Conservation (phyloP, 1,284 basidiomycete genomes). For the Tilletia horrida region DNA sequence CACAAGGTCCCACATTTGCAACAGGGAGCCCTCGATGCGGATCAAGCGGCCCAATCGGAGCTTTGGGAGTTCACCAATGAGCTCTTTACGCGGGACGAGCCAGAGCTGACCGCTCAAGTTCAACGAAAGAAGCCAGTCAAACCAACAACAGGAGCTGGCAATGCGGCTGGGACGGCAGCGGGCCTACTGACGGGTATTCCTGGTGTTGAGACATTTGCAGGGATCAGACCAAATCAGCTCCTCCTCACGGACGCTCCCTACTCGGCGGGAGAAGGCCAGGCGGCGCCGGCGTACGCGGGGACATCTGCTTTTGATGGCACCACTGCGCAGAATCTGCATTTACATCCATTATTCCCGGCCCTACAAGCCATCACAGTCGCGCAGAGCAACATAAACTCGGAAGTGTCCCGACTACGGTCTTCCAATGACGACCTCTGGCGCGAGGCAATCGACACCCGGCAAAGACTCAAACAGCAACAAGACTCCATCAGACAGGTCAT, state of each 20-base stretch:
- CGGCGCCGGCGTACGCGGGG: constrained; percentile 41
- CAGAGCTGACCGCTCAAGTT: constrained; percentile 83
- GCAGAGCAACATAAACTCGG: constrained; percentile 80
- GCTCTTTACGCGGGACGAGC: constrained; percentile 82
- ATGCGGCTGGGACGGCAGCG: not conserved
- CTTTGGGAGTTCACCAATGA: constrained; percentile 91
- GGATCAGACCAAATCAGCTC: constrained; percentile 13
- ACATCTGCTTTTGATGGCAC: constrained; percentile 14
- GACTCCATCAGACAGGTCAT: constrained; percentile 96
- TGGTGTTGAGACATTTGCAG: not conserved
- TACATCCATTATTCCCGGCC: constrained; percentile 73
- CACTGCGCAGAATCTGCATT: constrained; percentile 60
- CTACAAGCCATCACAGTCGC: constrained; percentile 85
- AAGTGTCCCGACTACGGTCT: constrained; percentile 80
- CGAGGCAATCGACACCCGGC: constrained; percentile 75
- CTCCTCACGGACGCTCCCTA: not conserved
- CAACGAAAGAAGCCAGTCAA: constrained; percentile 62
- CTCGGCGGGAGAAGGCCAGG: not conserved
- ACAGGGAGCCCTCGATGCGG: constrained; percentile 72
- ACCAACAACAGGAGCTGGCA: constrained; percentile 18
- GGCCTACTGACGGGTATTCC: not conserved
- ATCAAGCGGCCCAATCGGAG: constrained; percentile 65
- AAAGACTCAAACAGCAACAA: constrained; percentile 82
- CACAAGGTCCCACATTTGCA: constrained; percentile 70
- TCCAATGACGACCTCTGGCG: constrained; percentile 89